These are phyloP conservation scores for Alternaria sp. DNA, from an alignment of 2,329 filamentous ascomycete species.

Conservation along the genomic window DNA sequence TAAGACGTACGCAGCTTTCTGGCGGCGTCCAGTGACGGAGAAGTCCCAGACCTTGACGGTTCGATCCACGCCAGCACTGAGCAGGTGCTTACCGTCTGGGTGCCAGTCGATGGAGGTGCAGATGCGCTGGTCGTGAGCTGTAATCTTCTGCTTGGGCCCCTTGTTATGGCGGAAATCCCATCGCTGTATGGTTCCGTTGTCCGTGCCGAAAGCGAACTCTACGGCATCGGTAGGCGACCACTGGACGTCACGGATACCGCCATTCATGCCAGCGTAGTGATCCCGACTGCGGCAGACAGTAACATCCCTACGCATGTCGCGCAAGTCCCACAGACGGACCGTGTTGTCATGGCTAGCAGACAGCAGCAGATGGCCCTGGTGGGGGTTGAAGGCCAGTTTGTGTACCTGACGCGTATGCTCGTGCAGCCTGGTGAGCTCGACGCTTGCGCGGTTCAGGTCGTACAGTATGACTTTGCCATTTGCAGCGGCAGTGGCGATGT, in stretches of 20 bases:
- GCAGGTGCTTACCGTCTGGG: slow-evolving; percentile 68
- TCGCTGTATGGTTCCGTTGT: slow-evolving; percentile 67
- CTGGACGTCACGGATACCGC: slow-evolving; percentile 67
- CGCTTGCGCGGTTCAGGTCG: slow-evolving; percentile 65
- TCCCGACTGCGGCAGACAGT: slow-evolving; percentile 62
- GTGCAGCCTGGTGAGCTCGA: slow-evolving; percentile 67
- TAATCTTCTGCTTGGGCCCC: slow-evolving; percentile 64
- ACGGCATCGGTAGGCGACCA: slow-evolving; percentile 69
- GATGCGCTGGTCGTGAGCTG: slow-evolving; percentile 63
- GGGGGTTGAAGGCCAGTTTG: slow-evolving; percentile 69
- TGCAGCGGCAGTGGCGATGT: slow-evolving; percentile 68
- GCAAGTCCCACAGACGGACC: slow-evolving; percentile 69
- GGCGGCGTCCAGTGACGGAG: slow-evolving; percentile 60
- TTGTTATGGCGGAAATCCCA: slow-evolving; percentile 68
- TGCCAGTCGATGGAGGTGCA: slow-evolving; percentile 72
- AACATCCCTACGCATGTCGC: slow-evolving; percentile 59
- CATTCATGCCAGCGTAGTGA: slow-evolving; percentile 63
- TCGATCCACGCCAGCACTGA: slow-evolving; percentile 67
- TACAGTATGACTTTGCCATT: slow-evolving; percentile 71
- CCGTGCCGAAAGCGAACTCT: slow-evolving; percentile 69
- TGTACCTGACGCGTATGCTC: slow-evolving; percentile 71
- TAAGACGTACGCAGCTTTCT: slow-evolving; percentile 65
- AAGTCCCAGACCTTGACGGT: slow-evolving; percentile 71
- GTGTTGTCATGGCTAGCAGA: slow-evolving; percentile 70
- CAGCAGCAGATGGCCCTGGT: slow-evolving; percentile 64